Base-by-base conservation (phyloP, 2,329 filamentous ascomycete genomes). In the Aureobasidium mangrovei region DNA sequence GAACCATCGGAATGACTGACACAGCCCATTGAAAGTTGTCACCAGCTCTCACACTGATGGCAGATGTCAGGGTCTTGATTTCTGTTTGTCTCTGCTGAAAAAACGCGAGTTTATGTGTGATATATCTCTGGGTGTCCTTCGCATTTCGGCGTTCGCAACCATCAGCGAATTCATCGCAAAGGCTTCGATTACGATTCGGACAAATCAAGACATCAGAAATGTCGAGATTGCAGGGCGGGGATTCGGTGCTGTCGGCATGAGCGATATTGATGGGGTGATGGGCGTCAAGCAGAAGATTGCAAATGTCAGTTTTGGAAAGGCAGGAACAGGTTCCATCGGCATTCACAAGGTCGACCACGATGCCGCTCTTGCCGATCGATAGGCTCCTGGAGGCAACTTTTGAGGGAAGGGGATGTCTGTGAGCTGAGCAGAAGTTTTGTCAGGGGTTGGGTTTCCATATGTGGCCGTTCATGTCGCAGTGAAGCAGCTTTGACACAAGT, bases 301-400 rank as follows among this genome's bases (percentile, higher is more conserved):
- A 7, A 24, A 47, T 29, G 44, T 47, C 31, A 47, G 32, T 18
- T 31, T 38, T 10, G 32, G 32, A 18, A 36, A 24, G 4, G n/a
- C 8, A 26, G 32, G 32, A 12, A 47, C 32, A 10, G 44, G 18
- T 27, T n/a, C 36, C 32, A 18, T 47, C 32, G 44, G 32, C 31
- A 47, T 47, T 12, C 44, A 47, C 32, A 47, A 47, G 1, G n/a
- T 45, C 18, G 43, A 35, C 31, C 43, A 45, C 43, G 33, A 45
- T 35, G 43, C 43, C 33, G 43, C 43, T 32, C 31, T 45, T 2
- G 43, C 43, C 26, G n/a, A 26, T 35, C 43, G 43, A 2, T 45
- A n/a, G 43, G n/a, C 3, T 27, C 24, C 43, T 26, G 31, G 3
- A 6, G 18, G 29, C 18, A 18, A 28, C n/a, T n/a, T n/a, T n/a